Conservation (phyloP, 2,329 filamentous ascomycete species). For the Gnomoniopsis sp. region DNA sequence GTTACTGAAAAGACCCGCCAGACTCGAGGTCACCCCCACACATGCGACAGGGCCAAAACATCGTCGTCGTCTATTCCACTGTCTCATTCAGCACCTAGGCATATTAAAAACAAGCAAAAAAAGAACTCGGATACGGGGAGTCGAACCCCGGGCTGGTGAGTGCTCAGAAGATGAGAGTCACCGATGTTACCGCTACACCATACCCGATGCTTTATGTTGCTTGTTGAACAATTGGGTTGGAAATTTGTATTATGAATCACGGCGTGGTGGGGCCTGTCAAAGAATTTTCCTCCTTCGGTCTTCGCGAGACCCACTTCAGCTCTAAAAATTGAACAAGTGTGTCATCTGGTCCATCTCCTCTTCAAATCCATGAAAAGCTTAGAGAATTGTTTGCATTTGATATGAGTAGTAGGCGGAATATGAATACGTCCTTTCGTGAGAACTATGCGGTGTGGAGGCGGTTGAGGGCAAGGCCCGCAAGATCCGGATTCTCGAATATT, state of each 20-base stretch:
- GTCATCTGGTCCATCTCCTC: not conserved
- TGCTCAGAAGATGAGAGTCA: constrained; percentile 12
- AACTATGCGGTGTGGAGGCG: too few species aligned
- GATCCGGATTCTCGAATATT: too few species aligned
- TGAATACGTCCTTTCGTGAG: too few species aligned
- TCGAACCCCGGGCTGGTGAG: constrained; percentile 19
- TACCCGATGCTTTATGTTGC: constrained; percentile 11
- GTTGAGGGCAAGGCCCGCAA: too few species aligned
- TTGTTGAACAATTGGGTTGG: not conserved
- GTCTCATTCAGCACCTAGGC: too few species aligned
- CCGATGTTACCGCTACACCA: constrained; percentile 19
- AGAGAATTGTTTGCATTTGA: too few species aligned
- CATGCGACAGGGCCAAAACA: too few species aligned
- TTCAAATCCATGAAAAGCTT: too few species aligned
- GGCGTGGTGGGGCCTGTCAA: not conserved
- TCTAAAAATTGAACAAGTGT: not conserved
- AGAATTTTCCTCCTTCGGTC: not conserved
- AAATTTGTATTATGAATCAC: not conserved
- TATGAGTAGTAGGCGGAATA: too few species aligned
- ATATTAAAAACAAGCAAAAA: not conserved
- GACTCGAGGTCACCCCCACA: too few species aligned
- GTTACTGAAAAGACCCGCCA: too few species aligned
- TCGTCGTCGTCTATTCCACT: too few species aligned
- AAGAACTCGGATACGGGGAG: constrained; percentile 17
- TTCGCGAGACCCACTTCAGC: not conserved